Evolutionary conservation across 1,284 basidiomycete species (phyloP).

Genomic region (Porodaedalea pini): DNA sequence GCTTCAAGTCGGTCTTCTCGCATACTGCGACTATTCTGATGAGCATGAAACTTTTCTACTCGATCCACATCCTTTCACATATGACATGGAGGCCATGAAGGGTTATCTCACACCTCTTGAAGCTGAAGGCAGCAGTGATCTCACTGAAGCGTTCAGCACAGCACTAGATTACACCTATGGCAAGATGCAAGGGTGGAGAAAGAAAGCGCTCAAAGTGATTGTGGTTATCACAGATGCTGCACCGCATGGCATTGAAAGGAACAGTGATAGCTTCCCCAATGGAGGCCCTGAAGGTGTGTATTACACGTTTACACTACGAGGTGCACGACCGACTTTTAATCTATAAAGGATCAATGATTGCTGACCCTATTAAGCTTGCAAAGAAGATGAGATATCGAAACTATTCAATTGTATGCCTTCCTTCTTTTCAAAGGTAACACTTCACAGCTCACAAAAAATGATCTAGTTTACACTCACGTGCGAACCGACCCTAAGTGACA

Average conservation of each 20-base stretch:
- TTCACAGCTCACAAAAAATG: background rate
- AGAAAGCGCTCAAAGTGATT: conserved; percentile 47
- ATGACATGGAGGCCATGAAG: conserved; percentile 1
- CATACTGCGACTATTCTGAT: background rate
- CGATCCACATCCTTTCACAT: background rate
- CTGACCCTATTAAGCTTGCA: conserved; percentile 48
- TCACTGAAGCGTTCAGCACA: conserved; percentile 38
- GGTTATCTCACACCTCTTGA: background rate
- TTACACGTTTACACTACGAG: background rate
- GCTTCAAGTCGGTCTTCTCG: background rate
- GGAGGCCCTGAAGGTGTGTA: conserved; percentile 18
- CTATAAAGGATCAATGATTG: conserved; percentile 27
- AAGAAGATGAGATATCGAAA: conserved; percentile 39
- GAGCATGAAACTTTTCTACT: background rate
- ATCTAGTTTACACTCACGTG: background rate
- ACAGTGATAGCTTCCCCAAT: conserved; percentile 38
- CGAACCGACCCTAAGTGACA: background rate
- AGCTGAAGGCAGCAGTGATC: background rate
- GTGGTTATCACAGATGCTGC: conserved; percentile 55
- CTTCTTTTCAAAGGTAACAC: background rate
- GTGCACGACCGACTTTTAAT: background rate
- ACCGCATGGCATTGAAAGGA: conserved; percentile 44
- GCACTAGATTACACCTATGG: conserved; percentile 53
- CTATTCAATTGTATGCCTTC: background rate
- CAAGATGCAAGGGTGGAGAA: conserved; percentile 37